Conservation (phyloP, 805 yeast genomes). For the Saccharomycopsis capsularis region DNA sequence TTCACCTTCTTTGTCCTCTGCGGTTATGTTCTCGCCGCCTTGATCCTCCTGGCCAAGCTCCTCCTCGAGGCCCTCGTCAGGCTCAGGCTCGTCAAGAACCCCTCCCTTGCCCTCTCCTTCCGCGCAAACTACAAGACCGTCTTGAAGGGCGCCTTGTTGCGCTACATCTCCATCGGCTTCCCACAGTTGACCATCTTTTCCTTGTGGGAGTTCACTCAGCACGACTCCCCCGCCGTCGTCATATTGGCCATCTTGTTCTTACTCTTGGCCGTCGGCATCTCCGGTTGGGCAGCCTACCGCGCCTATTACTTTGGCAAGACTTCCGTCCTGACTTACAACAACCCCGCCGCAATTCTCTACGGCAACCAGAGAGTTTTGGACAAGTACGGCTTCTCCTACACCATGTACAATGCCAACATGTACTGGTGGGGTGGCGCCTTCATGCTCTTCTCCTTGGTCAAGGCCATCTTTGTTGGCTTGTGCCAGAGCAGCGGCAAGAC, state of each 20-base stretch:
- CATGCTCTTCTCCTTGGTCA: conserved; percentile 53
- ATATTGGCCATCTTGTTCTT: conserved; percentile 72
- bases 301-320: conserved; percentile 54
- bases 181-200: conserved; percentile 74
- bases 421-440: conserved; percentile 79
- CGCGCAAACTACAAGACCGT: conserved; percentile 50
- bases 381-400: conserved; percentile 83
- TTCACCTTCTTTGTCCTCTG: conserved; percentile 77
- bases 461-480: conserved; percentile 69
- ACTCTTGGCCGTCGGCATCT: conserved; percentile 49
- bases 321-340: conserved; percentile 55
- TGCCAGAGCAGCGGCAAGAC: conserved; percentile 78
- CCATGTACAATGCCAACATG: conserved; percentile 74
- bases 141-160: conserved; percentile 70
- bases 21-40: conserved; percentile 62
- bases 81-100: conserved; percentile 41
- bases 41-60: conserved; percentile 52
- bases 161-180: conserved; percentile 79
- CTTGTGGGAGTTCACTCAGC: conserved; percentile 76
- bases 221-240: conserved; percentile 84
- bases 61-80: conserved; percentile 41
- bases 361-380: conserved; percentile 67
- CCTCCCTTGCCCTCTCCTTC: conserved; percentile 41
- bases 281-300: conserved; percentile 61
- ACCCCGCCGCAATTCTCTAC: conserved; percentile 82